Base-by-base conservation (phyloP, 2,329 filamentous ascomycete genomes). In the Emmonsiellopsis sp. region DNA sequence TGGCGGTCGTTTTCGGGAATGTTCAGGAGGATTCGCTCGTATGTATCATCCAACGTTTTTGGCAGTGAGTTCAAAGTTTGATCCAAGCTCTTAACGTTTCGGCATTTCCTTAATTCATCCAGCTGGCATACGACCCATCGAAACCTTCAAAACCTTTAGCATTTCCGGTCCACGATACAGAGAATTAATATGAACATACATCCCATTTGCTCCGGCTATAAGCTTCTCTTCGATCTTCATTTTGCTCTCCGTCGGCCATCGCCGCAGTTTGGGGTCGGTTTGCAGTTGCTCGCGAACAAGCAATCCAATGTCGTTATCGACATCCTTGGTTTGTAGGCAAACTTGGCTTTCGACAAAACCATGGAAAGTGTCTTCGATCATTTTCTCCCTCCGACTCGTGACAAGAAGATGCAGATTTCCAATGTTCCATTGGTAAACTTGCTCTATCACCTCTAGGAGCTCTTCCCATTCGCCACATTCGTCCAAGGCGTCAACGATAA, bases 1-100 rank as follows among this genome's bases (percentile, higher is more conserved):
- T 55, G 38, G n/a, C 37, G 40, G 16, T 62, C 48, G 13, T 55
- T 53, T 3, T 50, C 31, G 5, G 54, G 15, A 40, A 67, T 67
- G 5, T 50, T 51, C 16, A 45, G n/a, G 9, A 70, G 55, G 9
- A 64, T 67, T 44, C 61, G 55, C 11, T 56, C 56, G 32, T 68
- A 63, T 10, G 59, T 62, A 43, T 59, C 59, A 30, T 61, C 59
- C 15, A 62, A 53, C 7, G 57, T 53, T 47, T 55, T 58, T 7
- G 61, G 61, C 20, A 62, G 37, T 6, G 32, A 52, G 7, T 31
- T 40, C 32, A 63, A 50, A 9, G 54, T 49, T 13, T 59, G 47
- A n/a, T 55, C 40, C 7, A 63, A 10, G 9, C 37, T 47, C 5
- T 15, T 41, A 9, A 50, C 44, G 16, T 54, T 53, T 9, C 57